Conservation (phyloP, 768 basidiomycete species). For the Mycena chlorophos region DNA sequence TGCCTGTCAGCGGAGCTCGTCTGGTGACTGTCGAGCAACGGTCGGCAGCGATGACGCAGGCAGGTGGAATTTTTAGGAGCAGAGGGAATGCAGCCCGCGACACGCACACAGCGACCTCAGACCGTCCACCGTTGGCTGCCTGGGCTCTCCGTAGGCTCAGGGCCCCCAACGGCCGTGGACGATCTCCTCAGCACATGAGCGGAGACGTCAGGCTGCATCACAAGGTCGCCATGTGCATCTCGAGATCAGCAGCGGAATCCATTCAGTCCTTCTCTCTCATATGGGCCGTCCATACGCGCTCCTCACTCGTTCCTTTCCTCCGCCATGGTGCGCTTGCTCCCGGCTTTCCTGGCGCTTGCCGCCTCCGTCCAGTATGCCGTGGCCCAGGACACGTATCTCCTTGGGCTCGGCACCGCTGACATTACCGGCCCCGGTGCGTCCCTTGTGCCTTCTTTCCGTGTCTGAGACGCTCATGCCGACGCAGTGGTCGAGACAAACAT, state of each 20-base stretch:
- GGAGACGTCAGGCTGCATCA: too few species aligned
- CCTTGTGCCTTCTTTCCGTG: constrained; percentile 1
- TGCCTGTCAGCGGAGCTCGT: too few species aligned
- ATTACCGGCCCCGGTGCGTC: constrained; percentile 59
- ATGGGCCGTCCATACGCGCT: background rate
- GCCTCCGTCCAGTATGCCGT: constrained; percentile 13
- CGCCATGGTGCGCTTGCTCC: constrained; percentile 15
- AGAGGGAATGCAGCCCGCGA: too few species aligned
- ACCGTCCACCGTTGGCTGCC: too few species aligned
- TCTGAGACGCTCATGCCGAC: constrained; percentile 13
- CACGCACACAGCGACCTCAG: too few species aligned
- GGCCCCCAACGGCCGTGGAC: too few species aligned
- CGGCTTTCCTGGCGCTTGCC: constrained; percentile 15
- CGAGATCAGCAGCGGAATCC: background rate
- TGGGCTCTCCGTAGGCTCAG: too few species aligned
- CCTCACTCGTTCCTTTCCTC: background rate
- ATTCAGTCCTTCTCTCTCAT: background rate
- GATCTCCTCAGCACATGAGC: too few species aligned
- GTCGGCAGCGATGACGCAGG: too few species aligned
- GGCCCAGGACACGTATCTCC: constrained; percentile 48
- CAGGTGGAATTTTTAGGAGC: too few species aligned
- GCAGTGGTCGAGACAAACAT: constrained; percentile 77
- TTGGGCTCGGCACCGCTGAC: constrained; percentile 71
- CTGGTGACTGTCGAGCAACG: too few species aligned
- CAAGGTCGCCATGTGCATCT: too few species aligned